Evolutionary conservation across 2,329 filamentous ascomycete genomes (phyloP).

Genomic region (Venturia effusa): DNA sequence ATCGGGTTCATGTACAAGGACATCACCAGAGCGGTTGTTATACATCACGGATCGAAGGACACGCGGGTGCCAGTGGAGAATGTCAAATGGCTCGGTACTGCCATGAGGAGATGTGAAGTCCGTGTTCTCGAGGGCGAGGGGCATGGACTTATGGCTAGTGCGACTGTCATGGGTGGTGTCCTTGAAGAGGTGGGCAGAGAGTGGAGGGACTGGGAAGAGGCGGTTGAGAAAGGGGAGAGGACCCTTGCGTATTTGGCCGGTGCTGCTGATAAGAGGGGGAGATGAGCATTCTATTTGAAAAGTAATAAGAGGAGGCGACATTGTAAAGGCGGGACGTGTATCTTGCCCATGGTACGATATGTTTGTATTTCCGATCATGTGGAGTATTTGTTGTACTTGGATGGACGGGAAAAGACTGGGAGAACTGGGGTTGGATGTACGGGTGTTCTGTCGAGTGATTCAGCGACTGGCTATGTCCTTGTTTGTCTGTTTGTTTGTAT

Average conservation of each 20-base stretch:
- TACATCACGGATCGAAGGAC: conserved; percentile 87
- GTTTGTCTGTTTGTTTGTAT: background rate
- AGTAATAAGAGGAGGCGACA: background rate
- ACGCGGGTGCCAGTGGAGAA: conserved; percentile 91
- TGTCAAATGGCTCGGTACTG: conserved; percentile 85
- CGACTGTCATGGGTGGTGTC: conserved; percentile 85
- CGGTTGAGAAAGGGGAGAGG: conserved; percentile 17
- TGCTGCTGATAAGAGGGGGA: background rate
- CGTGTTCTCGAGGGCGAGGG: conserved; percentile 83
- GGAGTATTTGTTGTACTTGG: background rate
- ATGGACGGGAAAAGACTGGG: background rate
- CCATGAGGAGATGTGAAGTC: conserved; percentile 88
- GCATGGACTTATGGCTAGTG: conserved; percentile 92
- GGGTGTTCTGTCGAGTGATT: background rate
- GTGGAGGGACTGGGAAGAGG: conserved; percentile 46
- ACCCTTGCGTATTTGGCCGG: conserved; percentile 14
- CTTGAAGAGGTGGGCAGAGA: conserved; percentile 88
- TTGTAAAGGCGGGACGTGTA: background rate
- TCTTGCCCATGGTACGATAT: background rate
- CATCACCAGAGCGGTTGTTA: conserved; percentile 80
- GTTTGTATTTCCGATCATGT: background rate
- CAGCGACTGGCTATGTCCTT: too few relatives aligned
- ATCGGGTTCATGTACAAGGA: conserved; percentile 97
- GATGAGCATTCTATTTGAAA: background rate
- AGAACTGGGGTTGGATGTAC: background rate